Evolutionary conservation across 257 asterid genomes (phyloP), one percentile per base, ranked within the genome.

Genomic region (Striga asiatica): DNA sequence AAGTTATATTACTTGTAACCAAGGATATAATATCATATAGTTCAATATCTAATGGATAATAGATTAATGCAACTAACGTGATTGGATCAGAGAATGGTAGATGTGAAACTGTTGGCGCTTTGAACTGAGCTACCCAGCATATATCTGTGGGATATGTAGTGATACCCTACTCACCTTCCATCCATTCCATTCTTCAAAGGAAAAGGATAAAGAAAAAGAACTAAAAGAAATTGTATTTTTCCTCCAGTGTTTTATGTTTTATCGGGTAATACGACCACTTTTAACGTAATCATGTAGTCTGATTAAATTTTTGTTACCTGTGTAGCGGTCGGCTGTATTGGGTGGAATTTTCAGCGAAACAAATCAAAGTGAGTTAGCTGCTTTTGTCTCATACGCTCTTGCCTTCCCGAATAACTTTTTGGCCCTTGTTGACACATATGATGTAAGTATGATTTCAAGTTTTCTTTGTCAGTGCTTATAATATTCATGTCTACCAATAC

Each of bases 391-490:
- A 10, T 89, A 89, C 74, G 95, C 97, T 29, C 83, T 89, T 60
- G 95, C 97, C 57, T 89, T 89, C 61, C 97, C 97, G n/a, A 72
- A 64, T 37, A 70, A 60, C 64, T 89, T 89, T 69, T 70, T 89
- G 81, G 95, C 95, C 66, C 93, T 89, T 37, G 96, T 83, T 52
- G 98, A 89, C 78, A 89, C 96, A 14, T 89, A 89, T 73, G 98
- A 86, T 76, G 95, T 86, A 81, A 83, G 97, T 65, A 42, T 8
- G 39, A 38, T 0, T 22, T 57, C 31, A 17, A 3, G 45, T 19
- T 17, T 52, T 52, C 64, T 56, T 60, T 49, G 49, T 60, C 38
- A 24, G 38, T 22, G 50, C 47, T 41, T 56, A 42, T 61, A 18
- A 43, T 22, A 23, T 43, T 60, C 58, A 10, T 66, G 58, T 56